These are phyloP conservation scores for Lepidium campestre DNA, from an alignment of 441 rosid species.

Conservation along the genomic window DNA sequence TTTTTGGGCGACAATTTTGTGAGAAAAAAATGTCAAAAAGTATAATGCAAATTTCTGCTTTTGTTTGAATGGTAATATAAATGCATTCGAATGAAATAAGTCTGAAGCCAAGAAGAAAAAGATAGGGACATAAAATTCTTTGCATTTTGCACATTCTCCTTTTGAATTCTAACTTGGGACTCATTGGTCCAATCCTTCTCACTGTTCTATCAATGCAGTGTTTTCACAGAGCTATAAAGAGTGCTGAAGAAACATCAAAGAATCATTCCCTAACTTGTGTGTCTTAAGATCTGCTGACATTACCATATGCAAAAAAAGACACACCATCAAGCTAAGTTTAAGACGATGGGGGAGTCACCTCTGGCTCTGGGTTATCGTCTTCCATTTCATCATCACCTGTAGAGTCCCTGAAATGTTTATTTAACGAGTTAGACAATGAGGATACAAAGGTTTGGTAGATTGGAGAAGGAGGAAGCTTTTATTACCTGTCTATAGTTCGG, in stretches of 20 bases:
- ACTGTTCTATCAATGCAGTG: slow-evolving; percentile 6
- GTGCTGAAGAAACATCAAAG: neutral
- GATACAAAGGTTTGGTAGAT: neutral
- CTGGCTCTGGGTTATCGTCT: slow-evolving; percentile 25
- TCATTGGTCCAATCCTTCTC: neutral
- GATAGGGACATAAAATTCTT: neutral
- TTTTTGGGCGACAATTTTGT: neutral
- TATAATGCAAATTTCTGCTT: neutral
- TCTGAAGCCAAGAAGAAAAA: neutral
- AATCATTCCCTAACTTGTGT: slow-evolving; percentile 2
- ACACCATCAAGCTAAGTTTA: neutral
- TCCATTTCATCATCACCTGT: slow-evolving; percentile 33
- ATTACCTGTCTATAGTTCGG: slow-evolving; percentile 25
- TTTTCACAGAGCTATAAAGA: neutral
- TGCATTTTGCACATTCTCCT: slow-evolving; percentile 9
- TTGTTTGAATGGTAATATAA: neutral
- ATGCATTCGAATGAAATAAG: neutral
- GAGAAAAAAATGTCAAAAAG: neutral
- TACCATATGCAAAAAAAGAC: slow-evolving; percentile 4
- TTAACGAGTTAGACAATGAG: neutral
- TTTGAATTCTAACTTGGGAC: neutral
- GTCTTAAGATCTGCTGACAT: neutral
- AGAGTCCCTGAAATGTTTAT: slow-evolving; percentile 17
- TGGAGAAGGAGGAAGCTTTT: neutral
- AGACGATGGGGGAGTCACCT: slow-evolving; percentile 16